phyloP scores from a whole-genome alignment of 805 yeast genomes.

The Candida palmyrensis region DNA sequence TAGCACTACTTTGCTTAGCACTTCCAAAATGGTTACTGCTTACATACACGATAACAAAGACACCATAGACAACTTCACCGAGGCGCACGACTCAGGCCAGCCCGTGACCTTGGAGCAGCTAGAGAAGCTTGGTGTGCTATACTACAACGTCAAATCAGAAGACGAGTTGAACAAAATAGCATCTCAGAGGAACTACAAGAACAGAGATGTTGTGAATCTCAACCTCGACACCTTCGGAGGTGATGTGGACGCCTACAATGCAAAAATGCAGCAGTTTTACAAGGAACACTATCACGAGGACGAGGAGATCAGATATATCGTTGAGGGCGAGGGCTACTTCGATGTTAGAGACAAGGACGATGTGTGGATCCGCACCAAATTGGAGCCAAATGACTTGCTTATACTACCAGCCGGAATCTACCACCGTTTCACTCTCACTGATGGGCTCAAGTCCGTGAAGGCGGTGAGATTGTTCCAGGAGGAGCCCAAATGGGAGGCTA shows the following conservation, averaged over 20 bases:
- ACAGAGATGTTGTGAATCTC: constrained; percentile 68
- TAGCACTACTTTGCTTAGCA: background rate
- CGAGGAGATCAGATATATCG: constrained; percentile 88
- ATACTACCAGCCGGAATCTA: constrained; percentile 89
- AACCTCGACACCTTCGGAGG: constrained; percentile 58
- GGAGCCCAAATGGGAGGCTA: constrained; percentile 95
- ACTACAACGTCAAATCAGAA: constrained; percentile 44
- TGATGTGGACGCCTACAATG: constrained; percentile 47
- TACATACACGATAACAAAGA: constrained; percentile 65
- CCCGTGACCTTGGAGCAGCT: constrained; percentile 48
- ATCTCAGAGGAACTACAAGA: constrained; percentile 63
- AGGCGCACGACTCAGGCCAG: constrained; percentile 67
- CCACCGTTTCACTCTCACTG: constrained; percentile 82
- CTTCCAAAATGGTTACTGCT: constrained; percentile 27
- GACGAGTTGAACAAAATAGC: constrained; percentile 67
- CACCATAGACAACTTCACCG: constrained; percentile 52
- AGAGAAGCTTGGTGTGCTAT: constrained; percentile 61
- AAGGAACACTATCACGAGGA: constrained; percentile 92
- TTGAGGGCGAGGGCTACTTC: constrained; percentile 89
- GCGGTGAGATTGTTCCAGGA: constrained; percentile 86
- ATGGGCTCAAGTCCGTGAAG: constrained; percentile 50
- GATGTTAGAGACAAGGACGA: constrained; percentile 67
- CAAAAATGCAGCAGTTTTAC: constrained; percentile 66
- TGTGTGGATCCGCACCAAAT: constrained; percentile 72
- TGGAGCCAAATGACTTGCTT: constrained; percentile 60